Percentiles rank a stretch among this genome's conserved stretches.
These are phyloP conservation scores for Acrodontium crateriforme DNA, from an alignment of 2,329 filamentous ascomycete species.

Conservation along the genomic window DNA sequence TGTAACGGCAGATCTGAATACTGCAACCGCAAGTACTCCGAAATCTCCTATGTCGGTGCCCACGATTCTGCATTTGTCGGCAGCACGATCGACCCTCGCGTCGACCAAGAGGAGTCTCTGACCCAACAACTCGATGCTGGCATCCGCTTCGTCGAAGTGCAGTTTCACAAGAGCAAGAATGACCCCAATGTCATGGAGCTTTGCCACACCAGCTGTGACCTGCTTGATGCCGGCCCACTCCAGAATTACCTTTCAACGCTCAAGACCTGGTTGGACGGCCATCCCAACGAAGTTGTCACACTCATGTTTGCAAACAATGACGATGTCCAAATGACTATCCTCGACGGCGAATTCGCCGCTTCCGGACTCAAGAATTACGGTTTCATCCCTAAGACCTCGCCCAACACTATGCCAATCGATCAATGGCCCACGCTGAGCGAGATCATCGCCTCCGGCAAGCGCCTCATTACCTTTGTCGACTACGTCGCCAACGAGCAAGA, in stretches of 20 bases:
- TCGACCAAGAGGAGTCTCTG: slow-evolving; percentile 42
- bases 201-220: slow-evolving; percentile 50
- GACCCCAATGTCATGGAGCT: slow-evolving; percentile 37
- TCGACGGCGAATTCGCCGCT: slow-evolving; percentile 37
- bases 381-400: slow-evolving; percentile 22
- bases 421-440: slow-evolving; percentile 77
- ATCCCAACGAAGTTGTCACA: slow-evolving; percentile 76
- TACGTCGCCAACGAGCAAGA: slow-evolving; percentile 64
- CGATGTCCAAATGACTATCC: slow-evolving; percentile 32
- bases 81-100: slow-evolving; percentile 31
- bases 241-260: slow-evolving; percentile 41
- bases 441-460: slow-evolving; percentile 52
- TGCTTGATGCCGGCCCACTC: slow-evolving; percentile 40
- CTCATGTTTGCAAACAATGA: slow-evolving; percentile 70
- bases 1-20: slow-evolving; percentile 47
- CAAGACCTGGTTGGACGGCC: slow-evolving; percentile 45
- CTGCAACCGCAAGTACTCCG: slow-evolving; percentile 44
- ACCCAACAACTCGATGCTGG: slow-evolving; percentile 46
- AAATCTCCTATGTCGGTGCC: slow-evolving; percentile 47
- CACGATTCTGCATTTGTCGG: slow-evolving; percentile 55
- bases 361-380: slow-evolving; percentile 35
- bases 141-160: slow-evolving; percentile 50
- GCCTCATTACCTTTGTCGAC: slow-evolving; percentile 69
- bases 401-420: slow-evolving; percentile 24
- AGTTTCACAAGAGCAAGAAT: slow-evolving; percentile 40